Base-by-base conservation (phyloP, 73 alveolate species). In the Loxodes magnus region DNA sequence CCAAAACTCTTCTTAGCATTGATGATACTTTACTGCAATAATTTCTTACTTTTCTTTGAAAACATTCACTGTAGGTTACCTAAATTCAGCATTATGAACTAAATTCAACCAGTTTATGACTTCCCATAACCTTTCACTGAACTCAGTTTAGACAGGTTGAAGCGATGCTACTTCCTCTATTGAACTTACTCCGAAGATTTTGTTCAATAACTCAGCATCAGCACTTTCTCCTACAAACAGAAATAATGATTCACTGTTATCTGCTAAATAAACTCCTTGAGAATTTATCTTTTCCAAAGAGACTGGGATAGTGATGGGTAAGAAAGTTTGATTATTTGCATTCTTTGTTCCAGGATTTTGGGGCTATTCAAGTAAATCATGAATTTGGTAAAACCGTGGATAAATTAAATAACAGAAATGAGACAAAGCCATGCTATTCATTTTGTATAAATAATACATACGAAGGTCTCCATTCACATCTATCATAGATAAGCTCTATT, bases 321-420 rank as follows among this genome's bases (percentile, higher is more conserved):
- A 16, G 14, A n/a, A 33, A 33, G 14, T 33, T 33, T 12, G 10
- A 1, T 12, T 33, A n/a, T 12, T n/a, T 12, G 20, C 14, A 12
- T 12, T n/a, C 20, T 12, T 16, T n/a, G 43, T 33, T 16, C 43
- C 43, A 0, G 43, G 43, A 1, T n/a, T 12, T 12, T 1, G 43
- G 43, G 43, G 43, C 43, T 33, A 16, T n/a, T 0, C 43, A 12
- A 33, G 0, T 33, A 33, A n/a, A 1, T 33, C 43, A 33, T 33
- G 24, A 22, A 72, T 25, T 23, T 65, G 41, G 26, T 51, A 72
- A 42, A 72, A 26, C 17, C 74, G 22, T 30, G 87, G 87, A 38
- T 64, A 72, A 30, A 52, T 4, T 14, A 64, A 24, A 20, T 43
- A 35, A 42, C 66, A 58, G 24, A 51, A 1, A n/a, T 46, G 19